phyloP scores from a whole-genome alignment of 176 grass and related monocot species.

The Cymbopogon citratus region DNA sequence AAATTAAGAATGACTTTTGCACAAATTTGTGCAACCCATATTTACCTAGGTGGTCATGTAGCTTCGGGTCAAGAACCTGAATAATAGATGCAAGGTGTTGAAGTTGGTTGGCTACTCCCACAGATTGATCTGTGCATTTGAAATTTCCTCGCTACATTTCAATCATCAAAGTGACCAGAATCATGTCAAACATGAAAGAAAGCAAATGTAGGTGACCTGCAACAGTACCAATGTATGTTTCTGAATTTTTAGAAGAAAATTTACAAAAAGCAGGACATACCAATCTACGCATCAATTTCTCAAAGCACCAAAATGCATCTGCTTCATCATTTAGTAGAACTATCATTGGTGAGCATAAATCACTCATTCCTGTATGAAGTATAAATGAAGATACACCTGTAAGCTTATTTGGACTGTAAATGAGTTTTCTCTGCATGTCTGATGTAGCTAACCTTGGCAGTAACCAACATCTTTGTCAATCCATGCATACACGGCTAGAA shows the following conservation, averaged over 20 bases:
- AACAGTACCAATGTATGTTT: neutral
- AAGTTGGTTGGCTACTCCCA: conserved; percentile 90
- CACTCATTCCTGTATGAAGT: conserved; percentile 83
- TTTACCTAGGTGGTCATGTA: conserved; percentile 96
- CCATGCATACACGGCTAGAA: conserved; percentile 95
- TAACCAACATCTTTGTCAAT: conserved; percentile 99
- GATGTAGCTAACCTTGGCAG: conserved; percentile 74
- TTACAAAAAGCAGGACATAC: conserved; percentile 37
- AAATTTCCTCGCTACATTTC: conserved; percentile 92
- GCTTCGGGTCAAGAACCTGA: conserved; percentile 91
- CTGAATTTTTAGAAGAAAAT: neutral
- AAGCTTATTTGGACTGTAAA: conserved; percentile 13
- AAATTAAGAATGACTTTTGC: neutral
- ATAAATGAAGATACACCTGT: conserved; percentile 25
- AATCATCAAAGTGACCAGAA: conserved; percentile 39
- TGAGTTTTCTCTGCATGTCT: conserved; percentile 9
- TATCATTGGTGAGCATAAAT: conserved; percentile 98
- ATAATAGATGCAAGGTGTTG: conserved; percentile 94
- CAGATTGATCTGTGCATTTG: conserved; percentile 92
- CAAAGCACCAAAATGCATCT: conserved; percentile 98
- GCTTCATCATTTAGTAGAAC: conserved; percentile 90
- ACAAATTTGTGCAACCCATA: neutral
- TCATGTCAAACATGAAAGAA: conserved; percentile 23
- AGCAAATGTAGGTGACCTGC: conserved; percentile 12
- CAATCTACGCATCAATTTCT: conserved; percentile 97